Percentiles rank a stretch among this genome's conserved stretches.
Conservation (phyloP, 768 basidiomycete genomes). For the Steccherinum ochraceum region DNA sequence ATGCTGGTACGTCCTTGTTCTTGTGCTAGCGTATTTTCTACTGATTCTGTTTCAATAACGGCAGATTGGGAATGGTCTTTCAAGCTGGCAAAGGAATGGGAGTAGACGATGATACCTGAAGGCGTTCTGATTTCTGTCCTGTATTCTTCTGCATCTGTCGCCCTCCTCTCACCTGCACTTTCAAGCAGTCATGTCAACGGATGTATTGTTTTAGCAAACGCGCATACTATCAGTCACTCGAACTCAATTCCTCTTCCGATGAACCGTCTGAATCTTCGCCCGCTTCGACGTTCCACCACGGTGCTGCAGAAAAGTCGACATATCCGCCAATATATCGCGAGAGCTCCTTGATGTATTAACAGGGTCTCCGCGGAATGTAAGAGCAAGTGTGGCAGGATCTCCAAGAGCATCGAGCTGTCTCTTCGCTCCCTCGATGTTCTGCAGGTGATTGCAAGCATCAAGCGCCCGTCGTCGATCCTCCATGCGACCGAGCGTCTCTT, state of each 20-base stretch:
- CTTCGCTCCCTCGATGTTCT: no score
- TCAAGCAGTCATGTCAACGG: conserved; percentile 9
- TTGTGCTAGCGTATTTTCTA: not conserved
- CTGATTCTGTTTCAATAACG: no score
- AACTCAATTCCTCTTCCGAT: not conserved
- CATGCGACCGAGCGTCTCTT: no score
- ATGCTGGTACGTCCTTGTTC: conserved; percentile 50
- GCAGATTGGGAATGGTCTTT: conserved; percentile 85
- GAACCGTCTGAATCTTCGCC: not conserved
- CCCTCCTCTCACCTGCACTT: conserved; percentile 18
- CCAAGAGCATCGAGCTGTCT: no score
- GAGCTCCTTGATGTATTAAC: no score
- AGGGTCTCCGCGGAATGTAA: not conserved
- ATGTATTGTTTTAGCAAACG: not conserved
- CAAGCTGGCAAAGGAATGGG: conserved; percentile 91
- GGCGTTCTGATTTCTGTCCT: conserved; percentile 17
- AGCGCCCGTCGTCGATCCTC: no score
- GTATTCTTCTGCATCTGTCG: conserved; percentile 21
- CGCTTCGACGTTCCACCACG: no score
- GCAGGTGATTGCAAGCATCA: no score
- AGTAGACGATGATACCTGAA: not conserved
- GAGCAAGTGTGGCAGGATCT: no score
- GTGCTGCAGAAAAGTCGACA: no score
- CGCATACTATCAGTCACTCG: not conserved
- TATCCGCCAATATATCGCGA: no score